Conservation (phyloP, 495 filamentous ascomycete genomes). For the Penicillium bialowiezense region DNA sequence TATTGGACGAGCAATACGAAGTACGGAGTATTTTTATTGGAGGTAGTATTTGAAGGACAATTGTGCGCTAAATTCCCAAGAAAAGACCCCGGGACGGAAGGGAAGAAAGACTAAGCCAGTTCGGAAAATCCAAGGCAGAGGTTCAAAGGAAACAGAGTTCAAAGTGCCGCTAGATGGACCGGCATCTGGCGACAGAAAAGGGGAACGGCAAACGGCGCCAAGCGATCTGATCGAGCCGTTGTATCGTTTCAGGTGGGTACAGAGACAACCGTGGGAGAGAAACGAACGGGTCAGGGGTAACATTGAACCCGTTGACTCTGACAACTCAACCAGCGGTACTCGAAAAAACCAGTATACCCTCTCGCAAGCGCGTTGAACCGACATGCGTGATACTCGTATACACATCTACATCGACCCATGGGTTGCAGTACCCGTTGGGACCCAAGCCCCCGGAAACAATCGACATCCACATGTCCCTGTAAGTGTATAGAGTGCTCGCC, state of each 20-base stretch:
- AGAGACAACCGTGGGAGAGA: not conserved
- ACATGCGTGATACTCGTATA: not conserved
- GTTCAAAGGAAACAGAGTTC: not conserved
- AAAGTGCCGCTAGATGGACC: conserved; percentile 2
- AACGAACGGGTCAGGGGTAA: conserved; percentile 2
- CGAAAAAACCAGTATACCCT: no score
- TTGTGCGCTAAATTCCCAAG: no score
- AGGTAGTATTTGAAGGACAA: no score
- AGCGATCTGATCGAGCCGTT: conserved; percentile 8
- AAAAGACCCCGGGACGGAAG: no score
- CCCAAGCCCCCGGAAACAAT: conserved; percentile 24
- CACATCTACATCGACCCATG: not conserved
- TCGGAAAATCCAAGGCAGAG: conserved; percentile 1
- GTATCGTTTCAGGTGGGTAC: not conserved
- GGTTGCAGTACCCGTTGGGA: conserved; percentile 16
- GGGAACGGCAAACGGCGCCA: conserved; percentile 7
- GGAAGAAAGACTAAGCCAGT: no score
- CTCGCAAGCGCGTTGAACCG: not conserved
- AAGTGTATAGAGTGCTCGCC: not conserved
- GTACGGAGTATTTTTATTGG: no score
- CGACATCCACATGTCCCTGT: conserved; percentile 17
- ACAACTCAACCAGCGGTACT: no score
- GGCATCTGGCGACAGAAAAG: conserved; percentile 1
- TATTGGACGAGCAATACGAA: no score
- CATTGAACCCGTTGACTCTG: no score